phyloP scores from a whole-genome alignment of 192 early-diverging fungal genomes.

The Lunasporangiospora selenospora region DNA sequence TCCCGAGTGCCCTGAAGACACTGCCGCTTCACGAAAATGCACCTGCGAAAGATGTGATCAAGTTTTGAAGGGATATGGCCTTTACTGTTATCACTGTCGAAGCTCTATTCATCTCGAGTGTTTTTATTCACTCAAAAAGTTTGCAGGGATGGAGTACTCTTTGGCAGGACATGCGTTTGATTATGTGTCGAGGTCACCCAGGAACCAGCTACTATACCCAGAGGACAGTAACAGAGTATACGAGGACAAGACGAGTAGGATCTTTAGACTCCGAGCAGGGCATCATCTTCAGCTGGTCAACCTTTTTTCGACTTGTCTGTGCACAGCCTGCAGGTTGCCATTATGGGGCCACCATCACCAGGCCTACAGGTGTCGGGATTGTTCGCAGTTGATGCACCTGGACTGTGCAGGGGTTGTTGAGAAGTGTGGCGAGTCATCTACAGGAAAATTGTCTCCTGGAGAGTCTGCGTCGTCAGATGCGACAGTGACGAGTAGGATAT shows the following conservation, averaged over 20 bases:
- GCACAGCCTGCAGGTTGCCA: constrained; percentile 54
- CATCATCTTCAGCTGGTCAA: constrained; percentile 62
- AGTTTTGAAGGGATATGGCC: constrained; percentile 52
- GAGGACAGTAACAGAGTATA: constrained; percentile 1
- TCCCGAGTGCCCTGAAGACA: neutral
- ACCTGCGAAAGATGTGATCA: constrained; percentile 33
- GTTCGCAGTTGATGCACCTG: constrained; percentile 56
- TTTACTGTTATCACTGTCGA: constrained; percentile 60
- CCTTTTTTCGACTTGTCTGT: constrained; percentile 59
- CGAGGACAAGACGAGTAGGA: constrained; percentile 5
- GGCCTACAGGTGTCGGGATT: constrained; percentile 59
- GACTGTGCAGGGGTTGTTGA: constrained; percentile 29
- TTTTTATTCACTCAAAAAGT: constrained; percentile 45
- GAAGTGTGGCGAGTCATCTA: neutral
- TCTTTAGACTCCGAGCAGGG: constrained; percentile 20
- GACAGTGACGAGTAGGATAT: too few relatives aligned
- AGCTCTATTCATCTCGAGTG: constrained; percentile 58
- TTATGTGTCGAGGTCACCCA: constrained; percentile 6
- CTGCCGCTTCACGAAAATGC: neutral
- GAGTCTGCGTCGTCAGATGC: constrained; percentile 35
- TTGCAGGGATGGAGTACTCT: constrained; percentile 30
- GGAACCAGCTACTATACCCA: constrained; percentile 28
- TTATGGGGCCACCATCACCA: constrained; percentile 64
- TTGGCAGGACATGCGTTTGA: constrained; percentile 15
- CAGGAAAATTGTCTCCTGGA: too few relatives aligned